Base-by-base conservation (phyloP, 345 rosid species). In the Melaleuca alternifolia region DNA sequence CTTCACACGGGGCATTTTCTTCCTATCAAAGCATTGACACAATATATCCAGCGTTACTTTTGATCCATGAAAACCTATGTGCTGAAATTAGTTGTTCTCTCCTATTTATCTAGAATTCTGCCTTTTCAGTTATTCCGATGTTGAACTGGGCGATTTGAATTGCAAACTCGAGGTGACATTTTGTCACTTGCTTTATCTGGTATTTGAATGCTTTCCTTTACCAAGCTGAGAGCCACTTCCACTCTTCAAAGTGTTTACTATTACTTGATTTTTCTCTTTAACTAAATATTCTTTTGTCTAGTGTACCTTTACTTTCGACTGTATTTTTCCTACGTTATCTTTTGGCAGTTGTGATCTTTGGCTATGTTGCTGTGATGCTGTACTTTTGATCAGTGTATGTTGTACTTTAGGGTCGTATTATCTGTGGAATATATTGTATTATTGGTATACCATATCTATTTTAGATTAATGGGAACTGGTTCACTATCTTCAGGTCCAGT, bases 401-500 rank as follows among this genome's bases (percentile, higher is more conserved):
- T 37, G 81, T 16, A 20, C 81, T 37, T 18, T 71, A 71, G 26
- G 18, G 44, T 37, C 48, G 16, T 71, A 21, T 71, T 20, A 5
- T 71, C 26, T 1, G 26, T 18, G 81, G 48, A 37, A 71, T 18
- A 71, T 71, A 37, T 71, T 10, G 7, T 37, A 37, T 71, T 71
- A 5, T 37, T 71, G 81, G 26, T 37, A 71, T 71, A 71, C 26
- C 7, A 20, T 20, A 5, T 71, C 81, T 18, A 71, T 71, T 71
- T 71, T 18, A 37, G 48, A 37, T 37, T 71, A 41, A 71, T 37
- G 81, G 14, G 23, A 71, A 37, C 48, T 71, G 48, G 13, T 71
- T 71, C 2, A 71, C 37, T 65, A 26, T 82, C 37, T 81, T 26
- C 85, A 92, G 94, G 94, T 59, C 94, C 94, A 12, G 93, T 89